Evolutionary conservation across 345 rosid species (phyloP).

Genomic region (Eucalyptus erythrocorys): DNA sequence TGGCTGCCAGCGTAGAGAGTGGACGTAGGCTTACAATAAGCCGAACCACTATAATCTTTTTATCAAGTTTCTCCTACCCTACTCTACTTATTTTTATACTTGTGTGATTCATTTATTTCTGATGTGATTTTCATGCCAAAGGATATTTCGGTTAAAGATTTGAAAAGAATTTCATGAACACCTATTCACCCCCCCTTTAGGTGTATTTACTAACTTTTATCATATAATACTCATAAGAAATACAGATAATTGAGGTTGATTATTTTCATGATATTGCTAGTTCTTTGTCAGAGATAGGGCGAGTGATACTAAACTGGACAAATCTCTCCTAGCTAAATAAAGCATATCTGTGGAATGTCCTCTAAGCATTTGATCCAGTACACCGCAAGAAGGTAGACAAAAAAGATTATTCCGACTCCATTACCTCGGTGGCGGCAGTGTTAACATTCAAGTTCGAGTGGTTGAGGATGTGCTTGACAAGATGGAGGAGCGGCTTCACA

Average conservation of each 20-base stretch:
- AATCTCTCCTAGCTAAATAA: not conserved
- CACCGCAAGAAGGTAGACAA: not conserved
- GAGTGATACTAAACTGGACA: not conserved
- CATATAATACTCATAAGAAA: not conserved
- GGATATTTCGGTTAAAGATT: too few relatives aligned
- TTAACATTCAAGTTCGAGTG: slow-evolving; percentile 4
- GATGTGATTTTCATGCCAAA: too few relatives aligned
- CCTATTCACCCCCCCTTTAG: too few relatives aligned
- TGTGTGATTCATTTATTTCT: too few relatives aligned
- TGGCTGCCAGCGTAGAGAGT: too few relatives aligned
- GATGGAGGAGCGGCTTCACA: slow-evolving; percentile 40
- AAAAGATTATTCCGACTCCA: not conserved
- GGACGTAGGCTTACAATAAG: too few relatives aligned
- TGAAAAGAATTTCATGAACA: too few relatives aligned
- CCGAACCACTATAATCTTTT: too few relatives aligned
- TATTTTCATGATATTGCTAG: not conserved
- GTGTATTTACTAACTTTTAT: too few relatives aligned
- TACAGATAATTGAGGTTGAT: not conserved
- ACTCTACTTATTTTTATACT: too few relatives aligned
- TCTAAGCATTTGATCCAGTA: not conserved
- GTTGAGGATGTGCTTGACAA: slow-evolving; percentile 56
- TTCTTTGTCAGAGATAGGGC: not conserved
- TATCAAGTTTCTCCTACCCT: too few relatives aligned
- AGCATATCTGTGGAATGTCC: not conserved
- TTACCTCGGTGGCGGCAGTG: not conserved